phyloP scores from a whole-genome alignment of 2,329 filamentous ascomycete genomes.

The Talaromyces islandicus region DNA sequence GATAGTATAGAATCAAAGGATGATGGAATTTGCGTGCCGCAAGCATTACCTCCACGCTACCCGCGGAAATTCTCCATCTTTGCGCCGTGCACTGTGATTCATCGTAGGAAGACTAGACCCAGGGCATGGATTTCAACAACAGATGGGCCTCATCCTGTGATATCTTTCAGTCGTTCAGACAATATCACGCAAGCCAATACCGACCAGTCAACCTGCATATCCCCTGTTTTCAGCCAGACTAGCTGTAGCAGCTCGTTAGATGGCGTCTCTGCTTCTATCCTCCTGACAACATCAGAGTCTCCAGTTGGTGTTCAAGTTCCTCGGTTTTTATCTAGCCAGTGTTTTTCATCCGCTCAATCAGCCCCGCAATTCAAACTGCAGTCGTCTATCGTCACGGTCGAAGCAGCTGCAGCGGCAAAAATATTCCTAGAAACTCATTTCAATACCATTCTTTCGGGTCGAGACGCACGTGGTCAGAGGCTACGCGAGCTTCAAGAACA shows the following conservation, averaged over 20 bases:
- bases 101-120: slow-evolving; percentile 26
- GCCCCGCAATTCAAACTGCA: slow-evolving; percentile 6
- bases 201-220: slow-evolving; percentile 25
- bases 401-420: slow-evolving; percentile 74
- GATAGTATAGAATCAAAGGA: not conserved
- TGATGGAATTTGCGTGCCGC: slow-evolving; percentile 11
- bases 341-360: slow-evolving; percentile 9
- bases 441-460: slow-evolving; percentile 57
- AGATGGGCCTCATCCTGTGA: slow-evolving; percentile 12
- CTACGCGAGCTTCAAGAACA: slow-evolving; percentile 57
- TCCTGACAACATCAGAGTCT: slow-evolving; percentile 9
- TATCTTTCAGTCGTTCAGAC: slow-evolving; percentile 16
- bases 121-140: slow-evolving; percentile 26
- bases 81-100: slow-evolving; percentile 36
- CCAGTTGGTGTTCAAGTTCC: slow-evolving; percentile 3
- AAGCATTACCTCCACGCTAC: slow-evolving; percentile 25
- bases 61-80: slow-evolving; percentile 35
- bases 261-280: slow-evolving; percentile 19
- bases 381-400: slow-evolving; percentile 56
- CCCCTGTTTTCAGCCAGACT: slow-evolving; percentile 24
- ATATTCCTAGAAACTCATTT: slow-evolving; percentile 82
- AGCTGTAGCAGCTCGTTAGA: slow-evolving; percentile 29
- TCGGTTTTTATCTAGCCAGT: not conserved
- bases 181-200: slow-evolving; percentile 28
- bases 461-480: slow-evolving; percentile 56